Conservation (phyloP, 257 asterid species). For the Buddleja alternifolia region DNA sequence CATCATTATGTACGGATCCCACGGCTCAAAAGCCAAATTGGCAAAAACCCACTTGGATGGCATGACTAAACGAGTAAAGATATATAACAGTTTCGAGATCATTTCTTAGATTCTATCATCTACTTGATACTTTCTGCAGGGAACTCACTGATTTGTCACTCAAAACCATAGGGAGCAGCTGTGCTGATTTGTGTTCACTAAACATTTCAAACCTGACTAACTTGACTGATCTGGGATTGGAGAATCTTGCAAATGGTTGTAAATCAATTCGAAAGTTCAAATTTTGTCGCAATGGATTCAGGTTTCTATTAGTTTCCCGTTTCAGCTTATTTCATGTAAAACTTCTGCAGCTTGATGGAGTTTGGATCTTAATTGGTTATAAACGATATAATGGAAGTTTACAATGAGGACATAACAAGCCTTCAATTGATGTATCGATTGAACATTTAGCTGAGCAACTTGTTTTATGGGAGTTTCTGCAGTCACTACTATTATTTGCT, state of each 20-base stretch:
- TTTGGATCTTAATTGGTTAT: neutral
- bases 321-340: constrained; percentile 5
- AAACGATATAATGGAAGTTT: no score
- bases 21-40: no score
- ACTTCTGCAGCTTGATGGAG: neutral
- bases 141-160: constrained; percentile 65
- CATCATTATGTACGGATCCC: no score
- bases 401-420: no score
- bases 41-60: no score
- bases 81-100: no score
- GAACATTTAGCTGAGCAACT: no score
- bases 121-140: constrained; percentile 49
- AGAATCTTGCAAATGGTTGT: constrained; percentile 78
- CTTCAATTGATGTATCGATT: no score
- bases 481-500: neutral
- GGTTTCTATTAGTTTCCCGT: constrained; percentile 44
- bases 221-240: constrained; percentile 72
- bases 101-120: constrained; percentile 2
- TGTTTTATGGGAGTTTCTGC: neutral
- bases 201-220: constrained; percentile 59
- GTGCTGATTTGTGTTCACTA: constrained; percentile 61
- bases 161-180: constrained; percentile 55
- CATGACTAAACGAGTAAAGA: no score
- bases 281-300: constrained; percentile 65
- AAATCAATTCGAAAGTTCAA: constrained; percentile 56